Conservation (phyloP, 169 alveolate species). For the Babesia gibsoni region DNA sequence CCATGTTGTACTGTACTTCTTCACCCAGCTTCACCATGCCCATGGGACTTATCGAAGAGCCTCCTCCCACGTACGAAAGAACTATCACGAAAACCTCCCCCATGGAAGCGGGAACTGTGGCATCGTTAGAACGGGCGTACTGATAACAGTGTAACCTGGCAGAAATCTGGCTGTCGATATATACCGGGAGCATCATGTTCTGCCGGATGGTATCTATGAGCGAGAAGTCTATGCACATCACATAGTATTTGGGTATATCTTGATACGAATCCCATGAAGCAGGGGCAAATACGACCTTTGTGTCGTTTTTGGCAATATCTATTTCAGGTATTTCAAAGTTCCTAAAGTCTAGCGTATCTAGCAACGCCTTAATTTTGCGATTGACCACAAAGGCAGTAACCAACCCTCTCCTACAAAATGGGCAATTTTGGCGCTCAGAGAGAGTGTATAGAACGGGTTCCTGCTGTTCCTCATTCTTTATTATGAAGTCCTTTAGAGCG, state of each 20-base stretch:
- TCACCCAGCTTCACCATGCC: constrained; percentile 28
- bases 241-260: constrained; percentile 37
- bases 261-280: too few species aligned
- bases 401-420: constrained; percentile 51
- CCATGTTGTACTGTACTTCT: constrained; percentile 23
- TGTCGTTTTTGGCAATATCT: background rate
- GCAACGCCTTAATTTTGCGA: constrained; percentile 43
- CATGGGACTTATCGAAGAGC: constrained; percentile 28
- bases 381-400: constrained; percentile 39
- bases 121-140: background rate
- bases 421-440: constrained; percentile 30
- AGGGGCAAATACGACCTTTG: background rate
- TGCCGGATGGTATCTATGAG: constrained; percentile 17
- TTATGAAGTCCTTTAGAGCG: constrained; percentile 13
- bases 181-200: constrained; percentile 40
- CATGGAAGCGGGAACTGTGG: background rate
- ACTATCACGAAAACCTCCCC: constrained; percentile 17
- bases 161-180: constrained; percentile 12
- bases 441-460: constrained; percentile 14
- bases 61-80: constrained; percentile 32
- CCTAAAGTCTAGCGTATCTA: constrained; percentile 31
- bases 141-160: background rate
- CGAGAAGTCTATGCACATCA: constrained; percentile 25
- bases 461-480: constrained; percentile 22
- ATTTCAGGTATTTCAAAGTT: constrained; percentile 35